These are phyloP conservation scores for Globisporangium emineosum DNA, from an alignment of 352 stramenopile genomes.

Conservation along the genomic window DNA sequence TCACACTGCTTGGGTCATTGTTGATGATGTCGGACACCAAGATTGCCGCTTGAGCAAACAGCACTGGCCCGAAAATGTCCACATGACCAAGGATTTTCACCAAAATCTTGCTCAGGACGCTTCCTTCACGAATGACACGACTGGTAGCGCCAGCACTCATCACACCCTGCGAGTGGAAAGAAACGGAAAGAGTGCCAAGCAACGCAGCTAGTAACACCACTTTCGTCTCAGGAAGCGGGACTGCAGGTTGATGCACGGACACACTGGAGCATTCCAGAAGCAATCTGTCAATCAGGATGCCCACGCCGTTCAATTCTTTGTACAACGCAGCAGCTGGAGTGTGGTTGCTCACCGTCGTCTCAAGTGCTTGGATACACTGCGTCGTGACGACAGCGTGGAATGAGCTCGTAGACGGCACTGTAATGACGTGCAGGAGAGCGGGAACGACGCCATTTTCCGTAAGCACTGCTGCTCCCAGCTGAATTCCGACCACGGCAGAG, in stretches of 20 bases:
- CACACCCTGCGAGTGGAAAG: constrained; percentile 84
- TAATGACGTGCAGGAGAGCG: constrained; percentile 74
- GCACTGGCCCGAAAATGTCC: constrained; percentile 89
- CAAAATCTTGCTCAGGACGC: constrained; percentile 86
- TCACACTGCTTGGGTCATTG: constrained; percentile 93
- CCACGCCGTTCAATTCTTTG: constrained; percentile 80
- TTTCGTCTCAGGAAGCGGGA: constrained; percentile 45
- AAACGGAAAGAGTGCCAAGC: constrained; percentile 76
- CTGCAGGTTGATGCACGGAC: background rate
- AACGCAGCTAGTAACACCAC: constrained; percentile 64
- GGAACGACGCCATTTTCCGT: constrained; percentile 85
- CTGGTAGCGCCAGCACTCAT: constrained; percentile 86
- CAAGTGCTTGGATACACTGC: constrained; percentile 76
- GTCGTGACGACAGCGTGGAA: constrained; percentile 76
- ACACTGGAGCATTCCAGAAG: constrained; percentile 51
- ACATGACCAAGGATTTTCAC: constrained; percentile 89
- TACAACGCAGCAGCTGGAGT: constrained; percentile 67
- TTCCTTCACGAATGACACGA: constrained; percentile 84
- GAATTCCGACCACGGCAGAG: constrained; percentile 70
- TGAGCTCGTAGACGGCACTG: constrained; percentile 42
- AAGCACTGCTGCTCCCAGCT: constrained; percentile 67
- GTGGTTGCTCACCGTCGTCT: constrained; percentile 81
- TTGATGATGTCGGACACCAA: constrained; percentile 97
- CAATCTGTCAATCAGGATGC: constrained; percentile 79
- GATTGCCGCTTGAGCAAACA: constrained; percentile 90